Percentiles rank a stretch among this genome's conserved stretches.
These are phyloP conservation scores for Hippophae tibetana DNA, from an alignment of 306 rosid genomes.

Conservation along the genomic window DNA sequence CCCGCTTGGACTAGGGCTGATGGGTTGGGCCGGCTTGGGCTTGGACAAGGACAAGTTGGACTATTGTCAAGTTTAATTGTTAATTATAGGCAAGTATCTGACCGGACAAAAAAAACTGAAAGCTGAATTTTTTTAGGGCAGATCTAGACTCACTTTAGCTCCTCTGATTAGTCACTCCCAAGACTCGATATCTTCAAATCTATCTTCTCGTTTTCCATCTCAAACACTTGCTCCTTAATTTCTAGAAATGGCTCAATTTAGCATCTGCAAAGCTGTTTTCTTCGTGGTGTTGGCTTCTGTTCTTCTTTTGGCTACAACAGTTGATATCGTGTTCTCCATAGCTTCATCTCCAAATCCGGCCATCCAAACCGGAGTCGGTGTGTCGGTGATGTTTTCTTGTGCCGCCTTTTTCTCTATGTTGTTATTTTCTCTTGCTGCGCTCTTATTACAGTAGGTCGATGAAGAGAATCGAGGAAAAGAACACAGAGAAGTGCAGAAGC, in stretches of 20 bases:
- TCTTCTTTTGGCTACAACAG: slow-evolving; percentile 26
- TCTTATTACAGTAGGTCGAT: slow-evolving; percentile 26
- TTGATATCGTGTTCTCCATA: slow-evolving; percentile 20
- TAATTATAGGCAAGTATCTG: too few species aligned
- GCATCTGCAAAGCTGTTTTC: slow-evolving; percentile 27
- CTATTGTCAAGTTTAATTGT: too few species aligned
- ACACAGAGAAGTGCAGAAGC: too few species aligned
- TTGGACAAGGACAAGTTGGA: too few species aligned
- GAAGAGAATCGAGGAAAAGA: neutral
- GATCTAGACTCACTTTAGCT: too few species aligned
- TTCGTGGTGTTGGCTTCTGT: slow-evolving; percentile 22
- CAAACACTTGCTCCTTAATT: neutral
- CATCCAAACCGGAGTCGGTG: slow-evolving; percentile 39
- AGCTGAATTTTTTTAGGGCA: too few species aligned
- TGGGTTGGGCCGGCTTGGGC: too few species aligned
- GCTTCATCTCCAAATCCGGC: slow-evolving; percentile 33
- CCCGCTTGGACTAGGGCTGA: too few species aligned
- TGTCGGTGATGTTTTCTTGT: slow-evolving; percentile 24
- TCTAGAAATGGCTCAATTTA: slow-evolving; percentile 29
- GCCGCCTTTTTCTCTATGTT: slow-evolving; percentile 20
- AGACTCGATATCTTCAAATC: too few species aligned
- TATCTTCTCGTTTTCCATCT: neutral
- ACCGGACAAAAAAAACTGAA: too few species aligned
- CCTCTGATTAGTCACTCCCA: too few species aligned
- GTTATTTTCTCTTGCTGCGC: slow-evolving; percentile 26